Evolutionary conservation across 176 grass and related monocot genomes (phyloP), one percentile per base, ranked within the genome.

Genomic region (Rhynchospora pubera): DNA sequence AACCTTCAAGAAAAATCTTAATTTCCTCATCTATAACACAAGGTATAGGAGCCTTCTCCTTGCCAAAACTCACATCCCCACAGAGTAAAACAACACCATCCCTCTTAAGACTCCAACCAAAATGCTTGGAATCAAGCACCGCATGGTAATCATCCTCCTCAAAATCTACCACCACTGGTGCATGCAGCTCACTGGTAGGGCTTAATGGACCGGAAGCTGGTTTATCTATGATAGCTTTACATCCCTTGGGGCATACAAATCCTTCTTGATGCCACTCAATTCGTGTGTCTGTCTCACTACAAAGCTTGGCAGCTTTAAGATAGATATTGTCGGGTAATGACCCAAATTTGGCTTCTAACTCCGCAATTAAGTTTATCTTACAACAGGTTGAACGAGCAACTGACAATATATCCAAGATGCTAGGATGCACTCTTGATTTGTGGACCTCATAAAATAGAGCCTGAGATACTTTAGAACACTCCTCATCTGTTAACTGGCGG

Each of bases 251-350:
- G 73, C 97, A 99, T 53, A 91, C 30, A 57, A 90, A 99, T 46
- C 87, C 97, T 78, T 95, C 93, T 87, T 83, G 87, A 88, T 95
- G 91, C 97, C 97, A 99, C 81, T 88, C 85, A 77, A 95, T 91
- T 87, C 85, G 86, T 19, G 92, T 91, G 85, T 93, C 90, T 79
- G 89, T 79, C 61, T 99, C 97, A 85, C 93, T 95, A 87, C 89
- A 99, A 83, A 99, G 82, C 70, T 95, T 99, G 81, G 93, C 89
- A 68, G 97, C 97, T 83, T 91, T 99, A 71, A 95, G 88, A 83
- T 83, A 99, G 52, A 99, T 65, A 78, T 91, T 99, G 13, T 93
- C 86, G 82, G 88, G 97, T 57, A 99, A 82, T 23, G 69, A 42
- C 57, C 91, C 97, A 74, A 87, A 99, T 89, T 99, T 99, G 59